These are phyloP conservation scores for Carnegiea gigantea DNA, from an alignment of 179 eudicot genomes.

Conservation along the genomic window DNA sequence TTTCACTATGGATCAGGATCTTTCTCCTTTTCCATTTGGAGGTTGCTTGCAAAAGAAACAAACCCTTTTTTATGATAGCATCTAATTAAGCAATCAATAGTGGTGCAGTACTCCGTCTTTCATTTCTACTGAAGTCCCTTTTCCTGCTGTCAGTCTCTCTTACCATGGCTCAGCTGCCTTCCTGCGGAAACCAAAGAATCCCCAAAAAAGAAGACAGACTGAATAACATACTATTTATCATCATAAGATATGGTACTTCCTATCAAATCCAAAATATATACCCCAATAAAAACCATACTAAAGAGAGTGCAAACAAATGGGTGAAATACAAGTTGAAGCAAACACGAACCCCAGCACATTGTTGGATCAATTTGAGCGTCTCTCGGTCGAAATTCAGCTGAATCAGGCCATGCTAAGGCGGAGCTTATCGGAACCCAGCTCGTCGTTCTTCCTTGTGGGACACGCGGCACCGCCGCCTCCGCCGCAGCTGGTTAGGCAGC, in stretches of 20 bases:
- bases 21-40: neutral
- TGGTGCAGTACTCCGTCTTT: neutral
- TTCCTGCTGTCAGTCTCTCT: neutral
- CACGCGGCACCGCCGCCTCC: neutral
- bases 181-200: constrained; percentile 13
- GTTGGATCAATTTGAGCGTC: constrained; percentile 50
- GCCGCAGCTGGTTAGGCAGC: neutral
- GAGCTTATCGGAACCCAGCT: constrained; percentile 48
- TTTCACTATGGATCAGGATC: too few species aligned
- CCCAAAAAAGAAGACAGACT: neutral
- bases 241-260: neutral
- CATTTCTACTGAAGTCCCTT: neutral
- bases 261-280: neutral
- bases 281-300: neutral
- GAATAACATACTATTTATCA: neutral
- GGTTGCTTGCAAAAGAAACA: neutral
- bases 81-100: neutral
- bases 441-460: constrained; percentile 2
- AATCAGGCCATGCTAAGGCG: constrained; percentile 60
- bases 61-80: neutral
- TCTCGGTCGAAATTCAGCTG: constrained; percentile 55
- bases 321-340: constrained; percentile 25
- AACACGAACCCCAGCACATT: constrained; percentile 49
- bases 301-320: neutral
- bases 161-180: constrained; percentile 4